These are phyloP conservation scores for Euphrasia arctica DNA, from an alignment of 305 asterid genomes.

Conservation along the genomic window DNA sequence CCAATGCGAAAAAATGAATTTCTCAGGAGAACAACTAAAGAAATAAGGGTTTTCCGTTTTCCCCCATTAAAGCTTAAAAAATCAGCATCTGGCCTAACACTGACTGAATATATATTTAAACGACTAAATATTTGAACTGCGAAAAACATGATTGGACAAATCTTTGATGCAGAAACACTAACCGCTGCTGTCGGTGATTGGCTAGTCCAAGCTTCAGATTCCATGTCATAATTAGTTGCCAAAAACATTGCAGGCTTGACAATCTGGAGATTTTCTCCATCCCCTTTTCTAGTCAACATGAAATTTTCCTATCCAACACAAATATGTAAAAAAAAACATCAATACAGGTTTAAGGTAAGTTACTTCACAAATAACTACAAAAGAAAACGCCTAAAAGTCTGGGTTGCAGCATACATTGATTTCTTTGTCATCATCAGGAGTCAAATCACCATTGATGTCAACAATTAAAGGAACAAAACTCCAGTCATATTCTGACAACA, in stretches of 20 bases:
- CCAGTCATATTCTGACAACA: slow-evolving; percentile 92
- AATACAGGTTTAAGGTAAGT: slow-evolving; percentile 18
- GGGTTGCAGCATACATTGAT: slow-evolving; percentile 54
- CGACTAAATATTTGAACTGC: slow-evolving; percentile 8
- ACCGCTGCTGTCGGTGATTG: slow-evolving; percentile 73
- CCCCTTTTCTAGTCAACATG: slow-evolving; percentile 59
- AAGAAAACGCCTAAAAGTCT: background rate
- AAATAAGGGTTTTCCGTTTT: background rate
- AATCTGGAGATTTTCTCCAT: slow-evolving; percentile 40
- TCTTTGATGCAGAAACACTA: slow-evolving; percentile 32
- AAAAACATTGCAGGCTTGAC: slow-evolving; percentile 71
- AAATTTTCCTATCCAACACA: slow-evolving; percentile 54
- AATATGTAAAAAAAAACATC: slow-evolving; percentile 22
- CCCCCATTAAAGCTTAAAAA: slow-evolving; percentile 12
- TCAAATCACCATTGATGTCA: slow-evolving; percentile 83
- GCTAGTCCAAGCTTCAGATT: slow-evolving; percentile 89
- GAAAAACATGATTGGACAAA: slow-evolving; percentile 12
- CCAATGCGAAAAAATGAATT: slow-evolving; percentile 14
- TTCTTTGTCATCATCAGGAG: slow-evolving; percentile 73
- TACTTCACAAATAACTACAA: slow-evolving; percentile 1
- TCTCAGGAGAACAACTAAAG: background rate
- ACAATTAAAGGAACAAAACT: slow-evolving; percentile 74
- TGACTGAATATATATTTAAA: slow-evolving; percentile 8
- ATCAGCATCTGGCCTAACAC: slow-evolving; percentile 9
- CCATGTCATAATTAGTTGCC: slow-evolving; percentile 79